Base-by-base conservation (phyloP, 225 moss, liverwort and hornwort genomes). In the Pseudisothecium myosuroides region DNA sequence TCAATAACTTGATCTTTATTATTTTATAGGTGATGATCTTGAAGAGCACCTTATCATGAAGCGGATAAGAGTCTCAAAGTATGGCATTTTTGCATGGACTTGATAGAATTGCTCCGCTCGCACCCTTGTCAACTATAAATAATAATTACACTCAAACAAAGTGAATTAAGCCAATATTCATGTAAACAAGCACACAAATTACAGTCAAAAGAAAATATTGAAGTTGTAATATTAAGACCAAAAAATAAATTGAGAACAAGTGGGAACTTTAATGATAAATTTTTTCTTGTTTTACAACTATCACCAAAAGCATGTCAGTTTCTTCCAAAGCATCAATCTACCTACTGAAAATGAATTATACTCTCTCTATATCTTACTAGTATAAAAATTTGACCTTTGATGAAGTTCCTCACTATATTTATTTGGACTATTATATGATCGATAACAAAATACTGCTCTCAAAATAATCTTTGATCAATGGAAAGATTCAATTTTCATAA, bases 61-160 rank as follows among this genome's bases (percentile, higher is more conserved):
- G 41, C 97, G 95, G 73, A 98, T 94, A 90, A 96, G 94, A 43
- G 94, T 90, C 80, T 97, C 94, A 90, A 95, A 97, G 64, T 97
- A 95, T 56, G 94, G 91, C 87, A 90, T 95, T 76, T 93, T 96
- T 23, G 90, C 83, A 89, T 98, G 98, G 74, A 90, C 92, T 81
- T 84, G 91, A 87, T 97, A 97, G 83, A 97, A 97, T 79, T 97
- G 95, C 91, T 97, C 96, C 5, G 96, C 97, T 62, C 98, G 94
- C 84, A 98, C 91, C 55, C 95, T 94, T 28, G 97, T 99, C 69
- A 98, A 90, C 98, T 98, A 87, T 34, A 88, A 90, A 90, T 16
- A 39, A 45, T 27, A 87, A 65, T 76, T 50, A 52, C 14, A 91
- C 19, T 58, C 20, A 58, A 8, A 39, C 10, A 41, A 56, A 4